These are phyloP conservation scores for Pythium vanterpoolii DNA, from an alignment of 352 stramenopile genomes.

Conservation along the genomic window DNA sequence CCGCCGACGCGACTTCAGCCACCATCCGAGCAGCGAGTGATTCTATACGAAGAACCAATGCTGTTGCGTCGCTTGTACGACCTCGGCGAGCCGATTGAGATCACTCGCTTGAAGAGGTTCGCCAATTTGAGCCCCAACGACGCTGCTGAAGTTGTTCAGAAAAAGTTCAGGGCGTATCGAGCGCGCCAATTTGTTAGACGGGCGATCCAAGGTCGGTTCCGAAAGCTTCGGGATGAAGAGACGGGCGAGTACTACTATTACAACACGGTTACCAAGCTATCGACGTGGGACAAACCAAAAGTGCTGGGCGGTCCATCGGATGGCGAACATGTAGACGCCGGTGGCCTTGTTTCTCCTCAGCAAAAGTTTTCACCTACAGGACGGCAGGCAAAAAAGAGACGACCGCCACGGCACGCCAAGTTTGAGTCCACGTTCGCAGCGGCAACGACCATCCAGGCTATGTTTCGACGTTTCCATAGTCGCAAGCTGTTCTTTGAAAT, in stretches of 20 bases:
- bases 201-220: conserved; percentile 49
- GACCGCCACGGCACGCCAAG: conserved; percentile 9
- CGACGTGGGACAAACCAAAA: conserved; percentile 62
- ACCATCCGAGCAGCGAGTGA: conserved; percentile 10
- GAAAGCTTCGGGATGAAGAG: conserved; percentile 51
- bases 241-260: conserved; percentile 66
- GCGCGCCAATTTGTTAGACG: conserved; percentile 35
- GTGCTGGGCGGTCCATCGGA: conserved; percentile 25
- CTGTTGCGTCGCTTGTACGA: conserved; percentile 55
- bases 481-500: conserved; percentile 42
- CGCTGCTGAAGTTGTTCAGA: conserved; percentile 54
- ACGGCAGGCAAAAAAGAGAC: conserved; percentile 13
- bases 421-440: conserved; percentile 33
- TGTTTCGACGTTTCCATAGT: conserved; percentile 50
- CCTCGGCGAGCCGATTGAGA: conserved; percentile 63
- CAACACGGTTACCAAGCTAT: conserved; percentile 65
- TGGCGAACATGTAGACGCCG: not conserved
- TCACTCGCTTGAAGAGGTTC: conserved; percentile 40
- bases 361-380: not conserved
- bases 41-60: conserved; percentile 26
- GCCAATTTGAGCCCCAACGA: conserved; percentile 48
- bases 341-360: not conserved
- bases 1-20: not conserved
- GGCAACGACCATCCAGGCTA: conserved; percentile 52
- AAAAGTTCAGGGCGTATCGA: conserved; percentile 38